Conservation (phyloP, 2,329 filamentous ascomycete species). For the Blastomyces silverae region DNA sequence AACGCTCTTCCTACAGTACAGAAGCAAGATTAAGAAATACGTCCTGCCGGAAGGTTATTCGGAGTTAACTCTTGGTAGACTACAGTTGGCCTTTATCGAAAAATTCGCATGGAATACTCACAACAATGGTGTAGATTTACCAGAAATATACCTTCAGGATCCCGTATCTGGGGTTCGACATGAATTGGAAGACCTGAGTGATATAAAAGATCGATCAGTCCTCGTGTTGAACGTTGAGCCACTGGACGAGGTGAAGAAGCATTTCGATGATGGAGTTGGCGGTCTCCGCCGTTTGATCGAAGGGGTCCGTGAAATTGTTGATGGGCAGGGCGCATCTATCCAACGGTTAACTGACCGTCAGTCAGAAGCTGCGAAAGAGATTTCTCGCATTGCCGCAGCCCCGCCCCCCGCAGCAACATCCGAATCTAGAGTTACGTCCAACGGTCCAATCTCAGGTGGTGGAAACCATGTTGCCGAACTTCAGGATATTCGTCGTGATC, state of each 20-base stretch:
- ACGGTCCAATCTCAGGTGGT: conserved; percentile 23
- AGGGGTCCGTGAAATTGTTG: conserved; percentile 73
- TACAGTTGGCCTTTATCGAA: conserved; percentile 96
- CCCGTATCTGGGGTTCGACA: conserved; percentile 92
- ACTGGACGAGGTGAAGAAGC: conserved; percentile 90
- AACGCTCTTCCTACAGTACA: conserved; percentile 92
- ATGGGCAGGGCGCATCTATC: conserved; percentile 73
- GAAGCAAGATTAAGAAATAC: conserved; percentile 95
- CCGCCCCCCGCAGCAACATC: conserved; percentile 35
- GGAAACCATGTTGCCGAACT: conserved; percentile 67
- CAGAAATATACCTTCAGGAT: conserved; percentile 97
- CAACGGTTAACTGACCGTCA: conserved; percentile 86
- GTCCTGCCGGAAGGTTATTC: conserved; percentile 76
- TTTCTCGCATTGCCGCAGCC: conserved; percentile 59
- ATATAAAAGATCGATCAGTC: conserved; percentile 91
- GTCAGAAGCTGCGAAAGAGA: conserved; percentile 79
- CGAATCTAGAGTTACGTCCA: conserved; percentile 24
- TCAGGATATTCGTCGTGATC: conserved; percentile 73
- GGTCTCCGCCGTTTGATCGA: conserved; percentile 77
- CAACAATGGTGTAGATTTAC: conserved; percentile 82
- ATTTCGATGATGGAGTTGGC: conserved; percentile 86
- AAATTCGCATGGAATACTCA: conserved; percentile 99
- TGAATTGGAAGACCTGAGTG: conserved; percentile 84
- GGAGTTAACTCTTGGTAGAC: conserved; percentile 74
- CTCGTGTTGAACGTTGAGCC: conserved; percentile 90